A percentile compares a stretch with the other conserved stretches of the same genome.
These are phyloP conservation scores for Luzula sylvatica DNA, from an alignment of 176 grass and related monocot species.

Conservation along the genomic window DNA sequence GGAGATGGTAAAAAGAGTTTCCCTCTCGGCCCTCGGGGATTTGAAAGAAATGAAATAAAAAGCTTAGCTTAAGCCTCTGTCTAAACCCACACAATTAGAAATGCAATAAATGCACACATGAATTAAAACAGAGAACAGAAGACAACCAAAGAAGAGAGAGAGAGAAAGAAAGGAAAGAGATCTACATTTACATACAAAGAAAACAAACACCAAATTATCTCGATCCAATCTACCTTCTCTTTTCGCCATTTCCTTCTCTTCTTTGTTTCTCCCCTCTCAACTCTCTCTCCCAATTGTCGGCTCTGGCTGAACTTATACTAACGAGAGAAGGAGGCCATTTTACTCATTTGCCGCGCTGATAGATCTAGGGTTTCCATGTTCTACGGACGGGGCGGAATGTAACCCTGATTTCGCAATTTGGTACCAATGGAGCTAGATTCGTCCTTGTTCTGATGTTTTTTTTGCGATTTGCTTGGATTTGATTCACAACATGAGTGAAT, in stretches of 20 bases:
- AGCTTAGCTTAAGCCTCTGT: neutral
- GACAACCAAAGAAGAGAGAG: neutral
- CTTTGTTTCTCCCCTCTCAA: neutral
- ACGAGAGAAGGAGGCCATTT: neutral
- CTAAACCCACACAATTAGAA: conserved; percentile 27
- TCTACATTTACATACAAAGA: no score
- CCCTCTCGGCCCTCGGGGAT: conserved; percentile 31
- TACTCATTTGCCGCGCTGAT: conserved; percentile 5
- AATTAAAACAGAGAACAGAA: conserved; percentile 14
- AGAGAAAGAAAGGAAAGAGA: neutral
- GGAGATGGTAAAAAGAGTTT: neutral
- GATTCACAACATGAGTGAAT: conserved; percentile 6
- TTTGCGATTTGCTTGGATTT: conserved; percentile 8
- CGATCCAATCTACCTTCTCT: neutral
- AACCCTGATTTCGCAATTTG: neutral
- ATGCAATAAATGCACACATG: conserved; percentile 24
- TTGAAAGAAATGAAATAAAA: conserved; percentile 21
- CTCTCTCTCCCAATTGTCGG: no score
- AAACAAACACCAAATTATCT: neutral
- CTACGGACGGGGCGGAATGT: neutral
- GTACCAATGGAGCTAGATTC: conserved; percentile 16
- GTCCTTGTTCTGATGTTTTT: conserved; percentile 20
- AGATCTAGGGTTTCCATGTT: conserved; percentile 27
- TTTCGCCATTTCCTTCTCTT: conserved; percentile 4
- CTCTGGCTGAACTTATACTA: neutral